A percentile compares a stretch with the other conserved stretches of the same genome.
Conservation (phyloP, 257 asterid species). For the Solanum tacnaense region DNA sequence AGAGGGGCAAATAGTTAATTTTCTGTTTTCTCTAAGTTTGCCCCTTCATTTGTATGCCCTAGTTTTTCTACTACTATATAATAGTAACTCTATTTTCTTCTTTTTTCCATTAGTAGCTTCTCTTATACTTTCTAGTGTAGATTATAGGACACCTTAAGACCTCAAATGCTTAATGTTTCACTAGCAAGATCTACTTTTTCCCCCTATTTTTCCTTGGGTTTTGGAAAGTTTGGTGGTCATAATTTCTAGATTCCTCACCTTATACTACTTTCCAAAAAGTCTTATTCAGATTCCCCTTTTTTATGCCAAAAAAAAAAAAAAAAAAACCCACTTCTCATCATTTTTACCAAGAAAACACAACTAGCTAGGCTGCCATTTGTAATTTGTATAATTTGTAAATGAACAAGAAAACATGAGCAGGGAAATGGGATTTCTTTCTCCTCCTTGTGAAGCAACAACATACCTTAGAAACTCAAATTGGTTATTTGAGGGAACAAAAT, state of each 20-base stretch:
- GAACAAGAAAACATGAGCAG: conserved; percentile 26
- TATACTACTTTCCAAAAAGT: conserved; percentile 25
- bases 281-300: conserved; percentile 37
- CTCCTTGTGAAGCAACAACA: conserved; percentile 29
- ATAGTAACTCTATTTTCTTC: background rate
- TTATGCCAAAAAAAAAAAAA: conserved; percentile 11
- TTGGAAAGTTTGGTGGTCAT: conserved; percentile 40
- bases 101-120: background rate
- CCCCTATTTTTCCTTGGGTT: conserved; percentile 22
- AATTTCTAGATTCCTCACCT: conserved; percentile 48
- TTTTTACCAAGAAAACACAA: background rate
- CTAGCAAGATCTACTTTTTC: conserved; percentile 21
- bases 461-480: conserved; percentile 26
- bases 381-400: background rate
- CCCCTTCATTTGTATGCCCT: background rate
- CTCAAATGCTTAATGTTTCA: conserved; percentile 11
- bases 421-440: conserved; percentile 34
- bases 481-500: conserved; percentile 43
- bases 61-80: background rate
- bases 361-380: background rate
- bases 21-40: background rate
- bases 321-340: background rate
- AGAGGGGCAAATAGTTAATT: background rate
- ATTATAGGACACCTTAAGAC: conserved; percentile 1
- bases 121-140: background rate